Evolutionary conservation across 306 rosid genomes (phyloP), one percentile per base, ranked within the genome.

Genomic region (Crotalaria pallida): DNA sequence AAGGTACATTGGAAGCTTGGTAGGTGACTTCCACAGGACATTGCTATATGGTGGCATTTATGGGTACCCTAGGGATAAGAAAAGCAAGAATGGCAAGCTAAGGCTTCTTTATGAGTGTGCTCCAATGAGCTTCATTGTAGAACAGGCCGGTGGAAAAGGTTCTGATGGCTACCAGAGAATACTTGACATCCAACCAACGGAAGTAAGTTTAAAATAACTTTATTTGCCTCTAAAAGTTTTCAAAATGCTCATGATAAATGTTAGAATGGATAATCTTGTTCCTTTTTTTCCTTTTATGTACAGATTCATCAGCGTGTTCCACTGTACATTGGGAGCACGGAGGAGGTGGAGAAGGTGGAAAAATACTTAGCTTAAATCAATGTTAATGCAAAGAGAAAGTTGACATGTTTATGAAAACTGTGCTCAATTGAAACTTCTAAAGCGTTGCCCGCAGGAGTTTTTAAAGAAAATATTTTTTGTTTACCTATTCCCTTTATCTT

Each of bases 281-380:
- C 34, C 22, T 67, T 22, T n/a, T 17, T 52, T 21, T 19, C 6
- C 15, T 83, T 53, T 65, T 55, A 17, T 67, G 56, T 3, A 65
- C 89, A 95, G 99, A 84, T 95, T 65, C 99, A 95, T 78, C 99
- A 95, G 64, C 96, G 99, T 2, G 90, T 91, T 77, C 99, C 99
- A 0, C 83, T 91, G 61, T 95, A 83, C 77, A 95, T 95, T 45
- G 99, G 99, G 34, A 95, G 99, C 64, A 10, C 36, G 45, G 99
- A 89, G 17, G 99, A 91, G 62, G 97, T 95, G 76, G 97, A 91
- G 72, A 91, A 95, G 71, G 80, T 91, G 84, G 97, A 95, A 74
- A 91, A 91, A 80, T 95, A 81, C 67, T 80, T 95, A 61, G 96
- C 91, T 71, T 94, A 83, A 81, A 61, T 62, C 31, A 60, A 76